phyloP scores from a whole-genome alignment of 75 land plant genomes.

The Picea glauca region DNA sequence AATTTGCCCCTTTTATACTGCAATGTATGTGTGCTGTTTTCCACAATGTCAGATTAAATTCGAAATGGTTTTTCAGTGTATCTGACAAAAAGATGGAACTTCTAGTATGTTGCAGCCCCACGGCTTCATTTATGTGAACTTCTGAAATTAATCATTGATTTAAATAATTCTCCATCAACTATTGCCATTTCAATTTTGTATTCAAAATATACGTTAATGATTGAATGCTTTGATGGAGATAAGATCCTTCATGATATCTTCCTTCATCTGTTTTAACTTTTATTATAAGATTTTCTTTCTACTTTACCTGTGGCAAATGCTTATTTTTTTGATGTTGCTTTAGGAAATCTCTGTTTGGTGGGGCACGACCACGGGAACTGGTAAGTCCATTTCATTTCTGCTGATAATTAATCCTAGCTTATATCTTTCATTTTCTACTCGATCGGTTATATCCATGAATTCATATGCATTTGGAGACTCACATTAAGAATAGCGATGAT shows the following conservation, averaged over 20 bases:
- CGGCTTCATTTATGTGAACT: not conserved
- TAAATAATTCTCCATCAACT: not conserved
- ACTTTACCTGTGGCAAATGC: not conserved
- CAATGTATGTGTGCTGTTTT: too few relatives aligned
- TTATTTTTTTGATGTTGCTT: constrained; percentile 7
- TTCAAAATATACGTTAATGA: not conserved
- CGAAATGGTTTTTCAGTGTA: too few relatives aligned
- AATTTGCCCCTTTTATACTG: too few relatives aligned
- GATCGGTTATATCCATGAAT: not conserved
- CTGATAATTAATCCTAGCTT: not conserved
- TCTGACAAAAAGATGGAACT: too few relatives aligned
- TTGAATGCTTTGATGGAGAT: not conserved
- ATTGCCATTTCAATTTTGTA: not conserved
- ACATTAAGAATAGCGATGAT: not conserved
- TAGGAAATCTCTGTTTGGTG: constrained; percentile 84
- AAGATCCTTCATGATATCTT: too few relatives aligned
- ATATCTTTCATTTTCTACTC: constrained; percentile 1
- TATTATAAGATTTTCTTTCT: not conserved
- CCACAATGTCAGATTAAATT: too few relatives aligned
- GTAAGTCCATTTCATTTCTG: constrained; percentile 31
- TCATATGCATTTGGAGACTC: not conserved
- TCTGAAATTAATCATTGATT: not conserved
- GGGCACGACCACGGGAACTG: constrained; percentile 96
- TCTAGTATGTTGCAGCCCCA: not conserved
- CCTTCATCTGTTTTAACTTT: not conserved